phyloP scores from a whole-genome alignment of 2,329 filamentous ascomycete species.

The Phyllosticta citribraziliensis region DNA sequence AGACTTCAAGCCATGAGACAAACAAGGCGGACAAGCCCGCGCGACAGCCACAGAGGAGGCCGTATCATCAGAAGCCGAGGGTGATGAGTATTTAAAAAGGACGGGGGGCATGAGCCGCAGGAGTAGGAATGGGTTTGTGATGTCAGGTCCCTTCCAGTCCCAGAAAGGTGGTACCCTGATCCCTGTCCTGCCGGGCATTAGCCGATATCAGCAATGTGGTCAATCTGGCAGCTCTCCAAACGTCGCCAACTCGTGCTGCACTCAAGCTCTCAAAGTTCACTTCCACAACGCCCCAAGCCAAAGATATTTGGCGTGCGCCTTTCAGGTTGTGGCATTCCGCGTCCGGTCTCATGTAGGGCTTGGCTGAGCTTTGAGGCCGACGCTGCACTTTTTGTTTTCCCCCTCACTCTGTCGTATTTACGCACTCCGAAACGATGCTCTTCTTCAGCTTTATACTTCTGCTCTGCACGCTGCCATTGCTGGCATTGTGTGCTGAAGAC shows the following conservation, averaged over 20 bases:
- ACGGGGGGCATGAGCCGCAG: too few species aligned
- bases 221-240: not conserved
- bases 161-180: not conserved
- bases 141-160: not conserved
- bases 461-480: conserved; percentile 32
- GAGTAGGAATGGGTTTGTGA: too few species aligned
- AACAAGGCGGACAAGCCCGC: too few species aligned
- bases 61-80: too few species aligned
- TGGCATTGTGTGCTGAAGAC: conserved; percentile 49
- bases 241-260: not conserved
- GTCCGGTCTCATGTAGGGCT: conserved; percentile 6
- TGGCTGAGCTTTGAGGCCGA: not conserved
- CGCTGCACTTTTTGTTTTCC: not conserved
- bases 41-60: too few species aligned
- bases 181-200: not conserved
- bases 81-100: too few species aligned
- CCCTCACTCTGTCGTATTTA: not conserved
- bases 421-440: conserved; percentile 1
- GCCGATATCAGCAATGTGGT: not conserved
- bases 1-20: too few species aligned
- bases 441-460: conserved; percentile 20
- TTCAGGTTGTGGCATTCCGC: not conserved
- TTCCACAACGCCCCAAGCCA: not conserved
- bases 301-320: not conserved
- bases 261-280: not conserved